phyloP scores from a whole-genome alignment of 73 alveolate genomes.

The Blepharisma stoltei region DNA sequence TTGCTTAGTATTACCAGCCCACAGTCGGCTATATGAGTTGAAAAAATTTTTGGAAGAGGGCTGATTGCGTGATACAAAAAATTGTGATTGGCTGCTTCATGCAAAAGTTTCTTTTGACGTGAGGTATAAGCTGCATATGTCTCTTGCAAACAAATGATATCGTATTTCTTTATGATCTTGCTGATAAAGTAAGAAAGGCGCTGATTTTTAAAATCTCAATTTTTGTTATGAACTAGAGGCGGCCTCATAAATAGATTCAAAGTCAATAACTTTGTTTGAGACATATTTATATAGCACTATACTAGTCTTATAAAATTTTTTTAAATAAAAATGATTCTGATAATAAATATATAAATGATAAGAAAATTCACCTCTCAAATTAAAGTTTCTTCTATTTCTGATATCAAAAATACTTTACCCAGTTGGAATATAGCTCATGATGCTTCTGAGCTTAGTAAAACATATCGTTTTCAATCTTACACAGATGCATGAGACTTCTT shows the following conservation, averaged over 20 bases:
- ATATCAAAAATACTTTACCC: too few species aligned
- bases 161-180: conserved; percentile 54
- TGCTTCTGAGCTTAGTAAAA: too few species aligned
- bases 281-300: too few species aligned
- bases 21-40: not conserved
- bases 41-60: not conserved
- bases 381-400: too few species aligned
- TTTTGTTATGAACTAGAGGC: conserved; percentile 79
- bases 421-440: too few species aligned
- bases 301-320: too few species aligned
- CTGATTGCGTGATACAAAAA: not conserved
- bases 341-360: too few species aligned
- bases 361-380: too few species aligned
- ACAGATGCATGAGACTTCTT: too few species aligned
- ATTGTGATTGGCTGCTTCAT: not conserved
- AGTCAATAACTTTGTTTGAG: conserved; percentile 43
- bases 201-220: conserved; percentile 75
- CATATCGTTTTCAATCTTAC: too few species aligned
- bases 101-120: conserved; percentile 49
- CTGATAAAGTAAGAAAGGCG: conserved; percentile 55
- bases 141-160: conserved; percentile 88
- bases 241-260: conserved; percentile 89
- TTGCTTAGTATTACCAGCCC: conserved; percentile 1
- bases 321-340: too few species aligned
- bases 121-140: conserved; percentile 68